Conservation (phyloP, 2,329 filamentous ascomycete genomes). For the Stemphylium lycopersici region DNA sequence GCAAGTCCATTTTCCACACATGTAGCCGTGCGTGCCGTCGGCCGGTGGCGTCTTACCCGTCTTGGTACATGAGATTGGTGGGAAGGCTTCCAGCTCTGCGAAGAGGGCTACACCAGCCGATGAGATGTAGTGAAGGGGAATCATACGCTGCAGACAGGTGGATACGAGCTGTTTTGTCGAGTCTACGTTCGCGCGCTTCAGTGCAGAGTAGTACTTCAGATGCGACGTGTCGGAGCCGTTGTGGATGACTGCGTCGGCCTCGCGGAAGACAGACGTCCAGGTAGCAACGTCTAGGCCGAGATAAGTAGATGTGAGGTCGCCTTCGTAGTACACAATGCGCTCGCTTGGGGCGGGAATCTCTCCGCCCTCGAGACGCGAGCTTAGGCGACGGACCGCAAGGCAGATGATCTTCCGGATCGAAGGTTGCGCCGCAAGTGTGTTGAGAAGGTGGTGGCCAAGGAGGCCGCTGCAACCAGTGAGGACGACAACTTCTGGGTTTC, state of each 20-base stretch:
- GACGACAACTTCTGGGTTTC: background rate
- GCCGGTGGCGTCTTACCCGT: constrained; percentile 24
- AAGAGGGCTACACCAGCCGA: constrained; percentile 6
- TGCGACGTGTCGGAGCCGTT: constrained; percentile 10
- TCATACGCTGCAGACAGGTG: background rate
- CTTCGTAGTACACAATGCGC: background rate
- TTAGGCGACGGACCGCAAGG: background rate
- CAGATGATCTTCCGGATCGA: background rate
- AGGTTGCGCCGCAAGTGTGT: background rate
- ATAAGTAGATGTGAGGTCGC: background rate
- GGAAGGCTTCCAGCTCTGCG: background rate
- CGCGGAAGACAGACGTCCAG: background rate
- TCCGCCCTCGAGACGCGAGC: background rate
- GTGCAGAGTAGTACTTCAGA: constrained; percentile 11
- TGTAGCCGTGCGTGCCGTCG: constrained; percentile 46
- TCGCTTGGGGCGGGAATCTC: background rate
- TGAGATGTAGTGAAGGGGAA: background rate
- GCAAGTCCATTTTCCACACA: constrained; percentile 49
- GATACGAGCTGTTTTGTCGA: constrained; percentile 6
- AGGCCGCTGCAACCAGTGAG: background rate
- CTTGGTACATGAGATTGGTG: background rate
- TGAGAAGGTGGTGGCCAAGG: background rate
- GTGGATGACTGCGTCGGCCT: constrained; percentile 17
- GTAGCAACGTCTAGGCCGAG: background rate
- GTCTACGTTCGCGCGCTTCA: constrained; percentile 7